Conservation (phyloP, 2,329 filamentous ascomycete species). For the Byssochlamys sp. region DNA sequence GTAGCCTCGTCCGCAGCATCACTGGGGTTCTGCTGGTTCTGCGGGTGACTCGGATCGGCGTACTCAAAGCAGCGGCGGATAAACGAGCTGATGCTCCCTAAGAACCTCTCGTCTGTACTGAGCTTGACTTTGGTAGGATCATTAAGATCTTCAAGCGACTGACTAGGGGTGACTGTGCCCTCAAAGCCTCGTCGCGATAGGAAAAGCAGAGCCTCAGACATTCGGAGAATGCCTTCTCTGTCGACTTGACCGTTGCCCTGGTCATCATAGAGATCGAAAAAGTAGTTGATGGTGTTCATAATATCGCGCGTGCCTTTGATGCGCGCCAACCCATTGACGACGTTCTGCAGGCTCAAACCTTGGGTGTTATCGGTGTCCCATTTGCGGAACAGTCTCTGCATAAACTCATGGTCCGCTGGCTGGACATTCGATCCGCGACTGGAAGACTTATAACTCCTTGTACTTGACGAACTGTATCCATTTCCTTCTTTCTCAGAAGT, state of each 20-base stretch:
- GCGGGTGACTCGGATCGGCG: conserved; percentile 77
- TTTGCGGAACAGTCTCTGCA: conserved; percentile 72
- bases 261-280: conserved; percentile 95
- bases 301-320: conserved; percentile 93
- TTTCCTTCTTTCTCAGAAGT: conserved; percentile 32
- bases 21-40: conserved; percentile 40
- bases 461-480: not conserved
- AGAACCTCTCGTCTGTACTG: conserved; percentile 73
- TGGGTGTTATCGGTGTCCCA: conserved; percentile 75
- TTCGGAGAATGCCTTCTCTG: conserved; percentile 84
- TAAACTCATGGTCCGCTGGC: conserved; percentile 89
- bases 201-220: conserved; percentile 88
- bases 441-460: not conserved
- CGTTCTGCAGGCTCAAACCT: conserved; percentile 77
- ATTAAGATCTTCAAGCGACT: conserved; percentile 47
- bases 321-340: conserved; percentile 78
- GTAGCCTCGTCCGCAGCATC: conserved; percentile 14
- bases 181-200: conserved; percentile 80
- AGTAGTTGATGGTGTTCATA: conserved; percentile 95
- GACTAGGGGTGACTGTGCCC: conserved; percentile 58
- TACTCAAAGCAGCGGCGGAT: conserved; percentile 96
- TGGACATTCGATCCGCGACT: conserved; percentile 38
- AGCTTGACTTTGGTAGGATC: conserved; percentile 33
- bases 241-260: conserved; percentile 84
- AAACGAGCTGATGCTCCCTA: conserved; percentile 88